Percentiles rank a stretch among this genome's conserved stretches.
These are phyloP conservation scores for Daldinia grandis DNA, from an alignment of 495 filamentous ascomycete genomes.

Conservation along the genomic window DNA sequence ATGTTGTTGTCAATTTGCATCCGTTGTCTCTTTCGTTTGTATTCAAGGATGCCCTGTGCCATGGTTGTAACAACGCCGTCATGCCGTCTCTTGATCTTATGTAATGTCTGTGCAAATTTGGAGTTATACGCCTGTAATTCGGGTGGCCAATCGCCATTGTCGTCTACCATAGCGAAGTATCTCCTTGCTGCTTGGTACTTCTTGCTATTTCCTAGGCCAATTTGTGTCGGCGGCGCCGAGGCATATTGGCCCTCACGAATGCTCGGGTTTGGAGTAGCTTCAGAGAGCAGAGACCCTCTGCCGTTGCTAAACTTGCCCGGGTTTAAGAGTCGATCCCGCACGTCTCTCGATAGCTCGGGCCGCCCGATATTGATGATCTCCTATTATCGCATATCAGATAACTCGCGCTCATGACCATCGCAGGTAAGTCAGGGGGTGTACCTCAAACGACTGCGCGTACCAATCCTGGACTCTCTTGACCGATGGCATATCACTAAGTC, in stretches of 20 bases:
- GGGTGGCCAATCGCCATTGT: constrained; percentile 89
- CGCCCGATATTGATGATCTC: constrained; percentile 88
- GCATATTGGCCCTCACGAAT: constrained; percentile 87
- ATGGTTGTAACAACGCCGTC: constrained; percentile 95
- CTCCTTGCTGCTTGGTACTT: constrained; percentile 67
- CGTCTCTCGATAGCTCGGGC: constrained; percentile 77
- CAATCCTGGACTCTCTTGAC: constrained; percentile 95
- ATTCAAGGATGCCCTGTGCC: constrained; percentile 96
- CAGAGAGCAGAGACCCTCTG: constrained; percentile 70
- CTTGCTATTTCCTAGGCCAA: constrained; percentile 61
- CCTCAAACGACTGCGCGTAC: constrained; percentile 99
- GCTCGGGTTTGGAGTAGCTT: constrained; percentile 89
- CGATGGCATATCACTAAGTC: constrained; percentile 96
- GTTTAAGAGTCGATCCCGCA: constrained; percentile 79
- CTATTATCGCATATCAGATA: constrained; percentile 59
- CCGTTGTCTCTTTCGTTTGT: constrained; percentile 93
- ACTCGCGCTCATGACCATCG: constrained; percentile 22
- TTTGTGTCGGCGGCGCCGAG: constrained; percentile 68
- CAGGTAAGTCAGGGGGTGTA: constrained; percentile 53
- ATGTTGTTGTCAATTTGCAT: constrained; percentile 99
- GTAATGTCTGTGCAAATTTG: constrained; percentile 81
- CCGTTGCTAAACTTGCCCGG: constrained; percentile 69
- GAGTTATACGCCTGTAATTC: constrained; percentile 95
- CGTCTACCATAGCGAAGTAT: constrained; percentile 92
- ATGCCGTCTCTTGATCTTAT: constrained; percentile 94